Base-by-base conservation (phyloP, 495 filamentous ascomycete genomes). In the Tuber magnatum region DNA sequence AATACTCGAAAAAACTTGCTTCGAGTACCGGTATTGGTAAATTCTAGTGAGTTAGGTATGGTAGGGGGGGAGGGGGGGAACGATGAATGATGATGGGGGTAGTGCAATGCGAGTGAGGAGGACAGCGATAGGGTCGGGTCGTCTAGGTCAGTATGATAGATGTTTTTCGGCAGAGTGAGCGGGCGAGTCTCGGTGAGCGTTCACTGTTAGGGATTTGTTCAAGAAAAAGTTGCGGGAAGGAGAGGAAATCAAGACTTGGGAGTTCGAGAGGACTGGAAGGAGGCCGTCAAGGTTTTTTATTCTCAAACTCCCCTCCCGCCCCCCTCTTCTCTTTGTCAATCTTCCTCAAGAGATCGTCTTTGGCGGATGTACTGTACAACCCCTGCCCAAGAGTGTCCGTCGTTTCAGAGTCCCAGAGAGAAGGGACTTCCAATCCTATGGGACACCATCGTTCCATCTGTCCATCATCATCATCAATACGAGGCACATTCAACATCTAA, bases 1-100 rank as follows among this genome's bases (percentile, higher is more conserved):
- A 74, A 78, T 79, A 71, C 69, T 74, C 72, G 69, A 70, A 79
- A 79, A 79, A 79, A 79, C 77, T 73, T 79, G 77, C 56, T 79
- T 71, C 73, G 39, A 79, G 42, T 56, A 73, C 40, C 7, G 39
- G 7, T 40, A 40, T 40, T 79, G 69, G 73, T 35, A 65, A 65
- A 35, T 32, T 65, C 12, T 20, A 18, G 56, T 51, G 28, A 7
- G 51, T n/a, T 9, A 16, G 28, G 56, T 3, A 61, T 56, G 56
- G n/a, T 32, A 61, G n/a, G 74, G 77, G 46, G 74, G 74, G 70
- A 44, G 56, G 44, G 48, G 68, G 68, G 56, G 39, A 40, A 56
- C 71, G 69, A n/a, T 41, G 68, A 51, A 51, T 51, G 56, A 71
- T 75, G 28, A n/a, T n/a, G n/a, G n/a, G 56, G 28, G 28, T 65